A percentile compares a stretch with the other conserved stretches of the same genome.
Evolutionary conservation across 768 basidiomycete genomes (phyloP).

Genomic region (Lactifluus echinatus): DNA sequence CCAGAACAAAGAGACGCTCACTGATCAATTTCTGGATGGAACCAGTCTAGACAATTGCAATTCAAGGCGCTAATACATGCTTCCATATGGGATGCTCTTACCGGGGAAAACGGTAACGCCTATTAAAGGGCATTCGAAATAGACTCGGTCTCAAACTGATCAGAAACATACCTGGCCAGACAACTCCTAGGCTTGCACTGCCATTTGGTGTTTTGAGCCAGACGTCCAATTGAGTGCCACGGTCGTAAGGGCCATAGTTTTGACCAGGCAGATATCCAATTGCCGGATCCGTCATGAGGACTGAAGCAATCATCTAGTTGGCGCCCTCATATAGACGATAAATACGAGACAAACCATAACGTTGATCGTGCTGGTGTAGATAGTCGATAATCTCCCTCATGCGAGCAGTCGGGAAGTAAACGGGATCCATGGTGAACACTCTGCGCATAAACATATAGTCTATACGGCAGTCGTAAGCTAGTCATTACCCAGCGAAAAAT

Average conservation of each 20-base stretch:
- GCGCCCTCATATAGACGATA: neutral
- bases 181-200: slow-evolving; percentile 45
- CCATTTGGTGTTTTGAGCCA: slow-evolving; percentile 60
- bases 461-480: slow-evolving; percentile 20
- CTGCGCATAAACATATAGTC: slow-evolving; percentile 65
- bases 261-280: slow-evolving; percentile 42
- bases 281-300: slow-evolving; percentile 70
- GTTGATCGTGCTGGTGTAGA: slow-evolving; percentile 51
- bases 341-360: slow-evolving; percentile 36
- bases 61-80: neutral
- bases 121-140: slow-evolving; percentile 12
- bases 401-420: slow-evolving; percentile 53
- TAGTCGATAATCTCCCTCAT: slow-evolving; percentile 60
- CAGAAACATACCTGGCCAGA: slow-evolving; percentile 48
- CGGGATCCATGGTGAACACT: slow-evolving; percentile 59
- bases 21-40: slow-evolving; percentile 44
- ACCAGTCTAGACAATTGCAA: slow-evolving; percentile 41
- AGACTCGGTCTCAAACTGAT: neutral
- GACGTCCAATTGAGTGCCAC: slow-evolving; percentile 44
- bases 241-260: slow-evolving; percentile 45
- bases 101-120: slow-evolving; percentile 52
- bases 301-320: slow-evolving; percentile 26
- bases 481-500: neutral
- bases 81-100: slow-evolving; percentile 20
- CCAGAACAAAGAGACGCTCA: slow-evolving; percentile 25